These are phyloP conservation scores for Cryphonectria japonica DNA, from an alignment of 2,329 filamentous ascomycete genomes.

Conservation along the genomic window DNA sequence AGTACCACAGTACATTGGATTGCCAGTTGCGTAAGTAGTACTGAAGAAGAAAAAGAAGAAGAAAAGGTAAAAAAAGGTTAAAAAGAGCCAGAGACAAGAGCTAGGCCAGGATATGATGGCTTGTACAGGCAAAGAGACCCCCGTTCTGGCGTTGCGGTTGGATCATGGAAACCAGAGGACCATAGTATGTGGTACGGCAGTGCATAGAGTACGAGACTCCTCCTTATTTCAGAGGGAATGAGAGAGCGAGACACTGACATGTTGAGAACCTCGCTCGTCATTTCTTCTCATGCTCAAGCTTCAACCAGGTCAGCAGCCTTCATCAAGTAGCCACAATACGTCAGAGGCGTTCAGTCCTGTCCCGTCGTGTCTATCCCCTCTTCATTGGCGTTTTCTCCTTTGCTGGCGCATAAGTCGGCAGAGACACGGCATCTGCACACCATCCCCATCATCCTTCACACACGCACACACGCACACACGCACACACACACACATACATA, in stretches of 20 bases:
- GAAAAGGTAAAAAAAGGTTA: background rate
- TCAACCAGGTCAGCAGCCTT: background rate
- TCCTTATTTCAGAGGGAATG: no score
- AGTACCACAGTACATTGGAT: background rate
- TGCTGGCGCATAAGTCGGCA: background rate
- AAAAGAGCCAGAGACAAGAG: background rate
- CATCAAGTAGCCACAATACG: background rate
- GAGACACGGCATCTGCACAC: background rate
- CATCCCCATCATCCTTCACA: no score
- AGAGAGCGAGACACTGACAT: background rate
- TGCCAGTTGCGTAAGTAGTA: background rate
- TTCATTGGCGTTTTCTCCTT: background rate
- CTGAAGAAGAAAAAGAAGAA: no score
- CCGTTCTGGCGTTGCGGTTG: no score
- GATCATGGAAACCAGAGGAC: no score
- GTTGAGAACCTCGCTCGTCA: no score
- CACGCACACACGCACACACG: no score
- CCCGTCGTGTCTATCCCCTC: background rate
- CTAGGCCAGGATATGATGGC: background rate
- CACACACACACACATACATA: background rate
- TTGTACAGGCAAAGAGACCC: no score
- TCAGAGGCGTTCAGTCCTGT: background rate
- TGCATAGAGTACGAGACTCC: background rate
- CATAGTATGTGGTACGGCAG: no score
- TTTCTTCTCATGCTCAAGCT: background rate